Base-by-base conservation (phyloP, 2,329 filamentous ascomycete species). In the Pseudogymnoascus sp. region DNA sequence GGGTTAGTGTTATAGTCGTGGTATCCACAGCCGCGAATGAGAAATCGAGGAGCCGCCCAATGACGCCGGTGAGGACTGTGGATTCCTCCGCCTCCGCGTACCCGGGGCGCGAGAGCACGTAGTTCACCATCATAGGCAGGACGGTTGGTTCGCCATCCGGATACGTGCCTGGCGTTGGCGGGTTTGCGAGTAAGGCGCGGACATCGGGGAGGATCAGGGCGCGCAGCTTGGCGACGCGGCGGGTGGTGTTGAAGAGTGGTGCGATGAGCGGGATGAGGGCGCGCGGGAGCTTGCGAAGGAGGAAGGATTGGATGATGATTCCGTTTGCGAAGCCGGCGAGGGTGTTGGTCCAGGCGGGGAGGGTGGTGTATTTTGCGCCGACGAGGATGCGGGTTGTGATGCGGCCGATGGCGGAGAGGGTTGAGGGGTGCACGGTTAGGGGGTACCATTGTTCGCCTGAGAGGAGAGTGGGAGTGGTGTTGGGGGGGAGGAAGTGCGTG, bases 1-100 rank as follows among this genome's bases (percentile, higher is more conserved):
- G 67, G 1, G 70, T 70, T 6, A 67, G 63, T 10, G 66, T 70
- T 33, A 72, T 65, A 6, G 66, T 67, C 7, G 71, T 67, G 0
- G 72, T 73, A 35, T 68, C 66, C 4, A 67, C 64, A 5, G 66
- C 65, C 1, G 66, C 67, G 26, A 67, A 66, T 3, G 62, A 42
- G 1, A 64, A 13, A 29, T 29, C 40, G 1, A 64, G 42, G 2
- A 60, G 14, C 10, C 56, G 16, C 1, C 56, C 56, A 8, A 60
- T 35, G 4, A 60, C 56, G 5, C 35, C 56, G 11, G 35, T 19
- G 2, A 60, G 11, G 6, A 60, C 21, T 2, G 2, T 14, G 2
- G 24, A 8, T 21, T 37, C 31, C 3, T 4, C 2, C 16, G 31
- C 31, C 1, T 10, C 21, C 2, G 31, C 56, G 16, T 60, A 60